These are phyloP conservation scores for Nicotiana obtusifolia DNA, from an alignment of 257 asterid genomes.

Conservation along the genomic window DNA sequence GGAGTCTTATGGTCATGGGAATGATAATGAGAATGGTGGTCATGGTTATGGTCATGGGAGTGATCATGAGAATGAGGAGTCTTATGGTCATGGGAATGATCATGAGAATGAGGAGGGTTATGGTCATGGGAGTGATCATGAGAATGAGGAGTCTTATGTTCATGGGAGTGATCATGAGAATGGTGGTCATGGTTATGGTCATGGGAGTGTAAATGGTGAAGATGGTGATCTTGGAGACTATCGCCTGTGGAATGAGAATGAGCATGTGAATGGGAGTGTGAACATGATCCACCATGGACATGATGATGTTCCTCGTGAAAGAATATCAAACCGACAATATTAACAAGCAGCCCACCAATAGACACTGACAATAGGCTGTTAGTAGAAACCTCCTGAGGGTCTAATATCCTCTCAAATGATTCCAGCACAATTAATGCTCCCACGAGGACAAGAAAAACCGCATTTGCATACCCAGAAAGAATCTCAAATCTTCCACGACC, in stretches of 20 bases:
- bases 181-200: conserved; percentile 18
- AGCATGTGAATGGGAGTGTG: conserved; percentile 62
- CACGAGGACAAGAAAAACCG: conserved; percentile 83
- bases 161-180: neutral
- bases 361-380: conserved; percentile 73
- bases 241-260: conserved; percentile 18
- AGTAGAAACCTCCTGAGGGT: conserved; percentile 95
- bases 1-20: neutral
- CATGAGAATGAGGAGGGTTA: neutral
- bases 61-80: conserved; percentile 1
- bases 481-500: conserved; percentile 99
- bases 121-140: conserved; percentile 18
- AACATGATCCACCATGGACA: conserved; percentile 89
- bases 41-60: conserved; percentile 14
- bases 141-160: neutral
- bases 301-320: conserved; percentile 99
- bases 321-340: conserved; percentile 77
- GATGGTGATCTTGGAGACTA: neutral
- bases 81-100: conserved; percentile 19
- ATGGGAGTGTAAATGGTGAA: conserved; percentile 19
- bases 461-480: conserved; percentile 87
- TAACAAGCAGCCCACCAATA: conserved; percentile 86
- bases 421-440: conserved; percentile 82
- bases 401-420: conserved; percentile 86
- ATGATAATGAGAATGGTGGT: conserved; percentile 18